Base-by-base conservation (phyloP, 345 rosid genomes). In the Populus simonii region DNA sequence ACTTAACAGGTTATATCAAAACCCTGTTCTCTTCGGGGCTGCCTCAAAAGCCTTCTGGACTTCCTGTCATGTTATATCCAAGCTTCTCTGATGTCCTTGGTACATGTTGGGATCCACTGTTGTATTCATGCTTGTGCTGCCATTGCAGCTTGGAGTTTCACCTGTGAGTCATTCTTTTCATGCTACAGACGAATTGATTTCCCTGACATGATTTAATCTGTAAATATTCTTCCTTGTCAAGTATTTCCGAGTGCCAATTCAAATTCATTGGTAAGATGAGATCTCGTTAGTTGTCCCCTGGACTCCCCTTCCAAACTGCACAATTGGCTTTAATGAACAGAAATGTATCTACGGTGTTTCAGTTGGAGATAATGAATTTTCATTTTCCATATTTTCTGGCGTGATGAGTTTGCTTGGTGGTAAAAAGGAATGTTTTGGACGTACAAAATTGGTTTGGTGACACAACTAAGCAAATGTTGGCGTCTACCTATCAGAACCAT, bases 21-120 rank as follows among this genome's bases (percentile, higher is more conserved):
- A 93, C 81, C 99, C 99, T 8, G 55, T 91, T 53, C 80, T 93
- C 73, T 81, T 90, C n/a, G 85, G 87, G 74, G 94, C 81, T 41
- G 98, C 98, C 69, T 82, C 98, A 1, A 90, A 91, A 79, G 98
- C 93, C 59, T 90, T 96, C 85, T 93, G 97, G 96, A 88, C 94
- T 57, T 96, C 99, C 3, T 91, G 95, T 66, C 88, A 89, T 62
- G 93, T 90, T 5, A 87, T 96, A 79, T 91, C 97, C 66, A 92
- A 96, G 90, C 92, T 96, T 78, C 87, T 92, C 67, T 95, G 89
- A 92, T 77, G 45, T 20, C 61, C 33, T 12, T 2, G 76, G 55
- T 66, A 27, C 17, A 72, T 73, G 43, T 71, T 63, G 70, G 72
- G 82, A 75, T 77, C 69, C 77, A 38, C 62, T 55, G 77, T 77